Evolutionary conservation across 148 eudicot genomes (phyloP), one percentile per base, ranked within the genome.

Genomic region (Vaccinium darrowii): DNA sequence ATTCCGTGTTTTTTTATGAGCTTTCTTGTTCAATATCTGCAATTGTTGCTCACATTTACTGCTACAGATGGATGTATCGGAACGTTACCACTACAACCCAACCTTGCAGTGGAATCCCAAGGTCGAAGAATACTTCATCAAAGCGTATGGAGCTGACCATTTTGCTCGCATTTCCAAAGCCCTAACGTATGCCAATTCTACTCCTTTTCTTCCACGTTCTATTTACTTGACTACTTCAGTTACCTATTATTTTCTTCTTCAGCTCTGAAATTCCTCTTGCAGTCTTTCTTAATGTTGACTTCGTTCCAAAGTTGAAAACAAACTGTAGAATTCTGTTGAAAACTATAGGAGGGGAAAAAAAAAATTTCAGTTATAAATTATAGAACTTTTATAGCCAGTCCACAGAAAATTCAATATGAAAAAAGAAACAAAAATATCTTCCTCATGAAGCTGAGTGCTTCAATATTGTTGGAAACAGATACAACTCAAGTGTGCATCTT

Each of bases 141-240:
- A 91, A 82, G 98, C 97, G 39, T 96, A 94, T 63, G 98, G 98
- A 63, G 87, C 93, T 65, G 92, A 92, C n/a, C 95, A 92, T 84
- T 96, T 96, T 72, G 82, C 91, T 89, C 90, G 89, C 60, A 94
- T 96, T 80, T 96, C 96, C 78, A 85, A 89, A 88, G 92, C 96
- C 84, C 93, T 96, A 19, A 96, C 98, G 88, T 89, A 85, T 39
- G 23, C n/a, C 23, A 67, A 67, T 25, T 67, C 16, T 21, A 25
- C 73, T 25, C 36, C 73, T 12, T 43, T 39, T n/a, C 57, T 51
- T 47, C 9, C 72, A 76, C 75, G 67, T 23, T 49, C 4, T 18
- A 5, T 25, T 60, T 74, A 7, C 76, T 21, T 79, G 18, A 18
- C 0, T 0, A 2, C 77, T 36, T 76, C 33, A 12, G 19, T 7